Percentiles rank a stretch among this genome's conserved stretches.
Evolutionary conservation across 441 rosid species (phyloP).

Genomic region (Aquilaria agallochum): DNA sequence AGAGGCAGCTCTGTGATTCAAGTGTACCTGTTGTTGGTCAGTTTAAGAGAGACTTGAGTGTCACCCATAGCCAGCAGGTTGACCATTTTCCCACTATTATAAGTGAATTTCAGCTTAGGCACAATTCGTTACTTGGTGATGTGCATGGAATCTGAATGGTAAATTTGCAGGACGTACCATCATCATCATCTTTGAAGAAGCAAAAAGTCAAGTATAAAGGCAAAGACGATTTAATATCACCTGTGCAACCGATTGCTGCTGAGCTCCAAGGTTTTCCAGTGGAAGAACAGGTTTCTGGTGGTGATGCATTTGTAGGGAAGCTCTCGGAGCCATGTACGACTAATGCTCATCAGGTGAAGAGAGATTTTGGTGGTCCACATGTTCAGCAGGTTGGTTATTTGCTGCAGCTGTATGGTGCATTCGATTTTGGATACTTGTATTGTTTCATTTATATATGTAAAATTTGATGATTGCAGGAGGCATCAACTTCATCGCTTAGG

Average conservation of each 20-base stretch:
- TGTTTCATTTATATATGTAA: no score
- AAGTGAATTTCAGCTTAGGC: conserved; percentile 26
- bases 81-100: conserved; percentile 41
- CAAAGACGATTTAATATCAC: conserved; percentile 29
- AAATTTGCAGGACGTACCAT: conserved; percentile 53
- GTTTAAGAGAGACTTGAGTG: conserved; percentile 37
- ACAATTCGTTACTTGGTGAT: conserved; percentile 18
- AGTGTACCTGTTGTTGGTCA: conserved; percentile 33
- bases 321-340: conserved; percentile 30
- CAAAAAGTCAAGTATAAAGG: conserved; percentile 73
- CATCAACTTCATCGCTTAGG: conserved; percentile 43
- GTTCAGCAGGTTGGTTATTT: conserved; percentile 33
- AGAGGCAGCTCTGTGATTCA: conserved; percentile 40
- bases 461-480: conserved; percentile 38
- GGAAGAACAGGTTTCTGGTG: conserved; percentile 43
- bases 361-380: conserved; percentile 35
- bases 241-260: conserved; percentile 52
- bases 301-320: conserved; percentile 45
- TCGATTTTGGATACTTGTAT: no score
- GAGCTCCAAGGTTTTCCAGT: conserved; percentile 69
- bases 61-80: conserved; percentile 35
- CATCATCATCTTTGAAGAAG: conserved; percentile 53
- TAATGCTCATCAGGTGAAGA: conserved; percentile 33
- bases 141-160: conserved; percentile 19
- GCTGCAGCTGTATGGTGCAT: conserved; percentile 42